Percentiles rank a stretch among this genome's conserved stretches.
Conservation (phyloP, 2,329 filamentous ascomycete genomes). For the Lachnellula occidentalis region DNA sequence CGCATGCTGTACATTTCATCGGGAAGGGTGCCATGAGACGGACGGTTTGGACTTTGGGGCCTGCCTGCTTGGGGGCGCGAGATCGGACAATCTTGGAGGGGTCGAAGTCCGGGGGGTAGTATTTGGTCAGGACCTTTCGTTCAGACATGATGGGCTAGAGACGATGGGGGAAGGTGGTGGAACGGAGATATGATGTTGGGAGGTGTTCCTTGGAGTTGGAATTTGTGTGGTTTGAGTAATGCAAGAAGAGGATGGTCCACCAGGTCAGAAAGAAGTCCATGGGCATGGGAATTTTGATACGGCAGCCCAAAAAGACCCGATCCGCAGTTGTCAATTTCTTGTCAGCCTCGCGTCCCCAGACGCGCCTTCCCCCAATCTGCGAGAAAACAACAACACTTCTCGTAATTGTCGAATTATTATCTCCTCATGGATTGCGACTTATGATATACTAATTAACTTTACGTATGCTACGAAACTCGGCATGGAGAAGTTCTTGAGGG, state of each 20-base stretch:
- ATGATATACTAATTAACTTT: constrained; percentile 1
- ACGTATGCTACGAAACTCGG: constrained; percentile 6
- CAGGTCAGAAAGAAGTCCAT: background rate
- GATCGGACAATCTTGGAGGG: constrained; percentile 70
- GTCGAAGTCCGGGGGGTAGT: constrained; percentile 77
- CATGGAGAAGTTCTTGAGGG: constrained; percentile 91
- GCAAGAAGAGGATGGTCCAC: background rate
- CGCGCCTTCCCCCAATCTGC: constrained; percentile 10
- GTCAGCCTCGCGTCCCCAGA: constrained; percentile 18
- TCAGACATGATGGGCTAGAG: constrained; percentile 61
- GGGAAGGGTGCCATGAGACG: constrained; percentile 85
- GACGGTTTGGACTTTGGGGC: constrained; percentile 78
- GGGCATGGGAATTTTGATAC: background rate
- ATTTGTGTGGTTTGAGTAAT: background rate
- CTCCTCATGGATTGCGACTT: background rate
- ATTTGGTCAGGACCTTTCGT: constrained; percentile 69
- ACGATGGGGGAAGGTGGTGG: background rate
- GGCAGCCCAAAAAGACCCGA: background rate
- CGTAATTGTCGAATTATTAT: background rate
- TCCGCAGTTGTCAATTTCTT: background rate
- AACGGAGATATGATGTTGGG: background rate
- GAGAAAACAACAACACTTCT: background rate
- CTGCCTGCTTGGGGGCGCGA: constrained; percentile 63
- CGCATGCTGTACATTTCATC: constrained; percentile 64
- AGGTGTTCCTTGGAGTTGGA: background rate